Evolutionary conservation across 345 rosid species (phyloP).

Genomic region (Salix caprea): DNA sequence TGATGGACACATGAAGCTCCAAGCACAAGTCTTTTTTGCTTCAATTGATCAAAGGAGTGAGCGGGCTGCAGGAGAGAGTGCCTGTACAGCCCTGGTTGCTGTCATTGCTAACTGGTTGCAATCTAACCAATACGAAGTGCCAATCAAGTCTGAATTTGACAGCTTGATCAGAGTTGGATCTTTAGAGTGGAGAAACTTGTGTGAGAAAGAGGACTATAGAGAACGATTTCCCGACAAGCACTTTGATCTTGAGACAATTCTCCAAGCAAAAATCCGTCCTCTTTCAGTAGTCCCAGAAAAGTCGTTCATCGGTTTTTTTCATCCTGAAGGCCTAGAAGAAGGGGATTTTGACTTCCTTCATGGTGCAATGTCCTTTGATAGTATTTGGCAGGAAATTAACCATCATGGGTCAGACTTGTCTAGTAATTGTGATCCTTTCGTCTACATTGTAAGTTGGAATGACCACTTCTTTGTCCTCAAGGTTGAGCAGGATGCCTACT

Average conservation of each 20-base stretch:
- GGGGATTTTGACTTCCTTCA: conserved; percentile 50
- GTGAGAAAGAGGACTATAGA: conserved; percentile 44
- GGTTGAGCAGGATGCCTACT: conserved; percentile 59
- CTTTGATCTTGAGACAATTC: conserved; percentile 61
- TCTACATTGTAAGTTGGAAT: conserved; percentile 68
- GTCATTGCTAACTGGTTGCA: conserved; percentile 67
- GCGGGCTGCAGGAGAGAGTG: conserved; percentile 72
- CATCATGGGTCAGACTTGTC: conserved; percentile 11
- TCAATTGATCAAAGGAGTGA: conserved; percentile 68
- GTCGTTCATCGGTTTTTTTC: conserved; percentile 65
- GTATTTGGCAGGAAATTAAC: conserved; percentile 60
- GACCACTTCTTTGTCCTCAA: conserved; percentile 66
- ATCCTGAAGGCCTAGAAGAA: conserved; percentile 50
- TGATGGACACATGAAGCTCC: conserved; percentile 54
- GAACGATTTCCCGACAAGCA: conserved; percentile 62
- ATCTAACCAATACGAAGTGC: conserved; percentile 45
- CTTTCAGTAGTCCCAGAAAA: conserved; percentile 38
- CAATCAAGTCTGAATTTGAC: conserved; percentile 59
- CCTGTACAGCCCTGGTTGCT: conserved; percentile 65
- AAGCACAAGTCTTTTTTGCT: conserved; percentile 56
- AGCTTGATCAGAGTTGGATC: conserved; percentile 64
- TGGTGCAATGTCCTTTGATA: conserved; percentile 67
- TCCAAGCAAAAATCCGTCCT: conserved; percentile 51
- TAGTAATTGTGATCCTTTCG: conserved; percentile 12
- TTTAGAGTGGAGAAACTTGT: conserved; percentile 60